Evolutionary conservation across 257 asterid species (phyloP), one percentile per base, ranked within the genome.

Genomic region (Solanum ahanhuiri): DNA sequence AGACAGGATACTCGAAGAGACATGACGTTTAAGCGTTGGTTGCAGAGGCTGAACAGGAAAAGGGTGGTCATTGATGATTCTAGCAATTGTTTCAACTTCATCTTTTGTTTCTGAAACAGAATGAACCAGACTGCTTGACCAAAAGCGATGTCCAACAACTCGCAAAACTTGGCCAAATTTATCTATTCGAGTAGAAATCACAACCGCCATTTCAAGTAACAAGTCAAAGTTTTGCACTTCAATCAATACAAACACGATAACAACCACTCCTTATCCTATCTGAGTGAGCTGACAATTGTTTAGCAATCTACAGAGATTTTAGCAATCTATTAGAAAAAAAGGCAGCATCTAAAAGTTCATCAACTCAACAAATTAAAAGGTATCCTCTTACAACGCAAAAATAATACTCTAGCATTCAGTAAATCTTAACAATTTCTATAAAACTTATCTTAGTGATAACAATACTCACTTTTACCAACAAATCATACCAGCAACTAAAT

Each of bases 61-160:
- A 14, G 97, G 97, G 87, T 93, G 96, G 60, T 92, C 97, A 84
- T 88, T 93, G 7, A 96, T 92, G 35, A 92, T 85, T 76, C 90
- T 90, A 51, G 93, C 92, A 18, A 93, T 90, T 81, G 88, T 94
- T 41, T 89, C 95, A 48, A 91, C 77, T 57, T 87, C 92, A 3
- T 35, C 23, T 30, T 87, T 87, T 20, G 63, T 58, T 41, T 86
- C 91, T 51, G 89, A 66, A 37, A 87, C 86, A 48, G 89, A 92
- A 83, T 90, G 92, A 84, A 91, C 57, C 91, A 81, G 81, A 37
- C 84, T 25, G 18, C 22, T 23, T 37, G 83, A 82, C 84, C 33
- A 86, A 71, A 76, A 54, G 86, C 85, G 89, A 43, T 76, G 93
- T 86, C 79, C 83, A 85, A 41, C 63, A 48, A 89, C 18, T 34